These are phyloP conservation scores for Paramecium primaurelia DNA, from an alignment of 73 alveolate species.

Conservation along the genomic window DNA sequence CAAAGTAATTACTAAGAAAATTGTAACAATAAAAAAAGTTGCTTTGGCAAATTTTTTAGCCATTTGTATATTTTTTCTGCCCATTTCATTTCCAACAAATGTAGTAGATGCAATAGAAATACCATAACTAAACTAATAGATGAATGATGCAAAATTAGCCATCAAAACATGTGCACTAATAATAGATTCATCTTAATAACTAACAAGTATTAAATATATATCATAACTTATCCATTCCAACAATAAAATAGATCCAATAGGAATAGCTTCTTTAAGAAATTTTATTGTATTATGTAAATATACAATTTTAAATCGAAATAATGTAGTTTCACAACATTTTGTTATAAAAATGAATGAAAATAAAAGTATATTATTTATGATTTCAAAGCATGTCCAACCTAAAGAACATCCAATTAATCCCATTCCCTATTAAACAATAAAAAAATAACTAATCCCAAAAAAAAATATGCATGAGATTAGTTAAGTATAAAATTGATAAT, in stretches of 20 bases:
- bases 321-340: background rate
- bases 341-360: background rate
- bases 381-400: background rate
- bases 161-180: background rate
- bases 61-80: conserved; percentile 26
- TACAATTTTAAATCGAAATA: background rate
- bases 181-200: background rate
- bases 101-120: conserved; percentile 39
- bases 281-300: background rate
- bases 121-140: conserved; percentile 9
- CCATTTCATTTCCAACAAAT: conserved; percentile 53
- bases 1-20: background rate
- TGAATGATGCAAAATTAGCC: background rate
- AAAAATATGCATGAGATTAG: background rate
- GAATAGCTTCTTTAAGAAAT: background rate
- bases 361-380: background rate
- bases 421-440: background rate
- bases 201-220: background rate
- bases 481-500: background rate
- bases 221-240: background rate
- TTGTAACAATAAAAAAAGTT: background rate
- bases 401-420: background rate
- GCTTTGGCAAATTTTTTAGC: conserved; percentile 34
- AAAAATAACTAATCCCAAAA: background rate
- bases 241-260: background rate